Conservation (phyloP, 805 yeast genomes). For the Torulaspora microellipsoides region DNA sequence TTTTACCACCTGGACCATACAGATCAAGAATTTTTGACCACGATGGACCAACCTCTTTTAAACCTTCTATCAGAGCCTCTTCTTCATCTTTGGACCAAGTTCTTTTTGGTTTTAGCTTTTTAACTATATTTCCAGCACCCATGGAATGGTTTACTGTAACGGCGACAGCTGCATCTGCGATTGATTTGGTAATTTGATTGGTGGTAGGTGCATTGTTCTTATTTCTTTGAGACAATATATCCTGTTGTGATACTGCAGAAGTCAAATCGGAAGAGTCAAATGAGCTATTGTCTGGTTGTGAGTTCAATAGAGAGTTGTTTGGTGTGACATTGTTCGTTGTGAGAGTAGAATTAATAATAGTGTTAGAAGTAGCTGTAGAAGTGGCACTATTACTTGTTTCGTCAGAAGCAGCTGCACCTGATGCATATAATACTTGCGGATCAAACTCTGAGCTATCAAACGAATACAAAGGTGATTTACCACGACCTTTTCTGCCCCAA, state of each 20-base stretch:
- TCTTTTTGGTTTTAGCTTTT: constrained; percentile 31
- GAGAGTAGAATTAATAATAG: no score
- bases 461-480: constrained; percentile 25
- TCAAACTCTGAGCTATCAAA: constrained; percentile 25
- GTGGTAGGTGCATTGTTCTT: background rate
- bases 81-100: constrained; percentile 87
- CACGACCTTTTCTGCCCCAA: constrained; percentile 56
- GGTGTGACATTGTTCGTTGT: background rate
- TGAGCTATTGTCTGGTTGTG: constrained; percentile 1
- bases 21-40: constrained; percentile 89
- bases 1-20: constrained; percentile 92
- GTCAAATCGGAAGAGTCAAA: constrained; percentile 8
- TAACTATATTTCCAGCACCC: constrained; percentile 8
- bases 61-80: constrained; percentile 71
- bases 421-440: constrained; percentile 21
- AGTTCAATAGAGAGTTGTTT: background rate
- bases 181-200: constrained; percentile 9
- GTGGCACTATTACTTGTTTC: background rate
- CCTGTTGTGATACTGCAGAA: constrained; percentile 1
- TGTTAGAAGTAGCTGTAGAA: background rate
- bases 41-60: constrained; percentile 79
- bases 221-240: constrained; percentile 1
- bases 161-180: constrained; percentile 27
- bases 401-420: constrained; percentile 17
- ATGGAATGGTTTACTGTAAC: constrained; percentile 12